Evolutionary conservation across 2,329 filamentous ascomycete species (phyloP), one percentile per base, ranked within the genome.

Genomic region (Rutstroemia sp.): DNA sequence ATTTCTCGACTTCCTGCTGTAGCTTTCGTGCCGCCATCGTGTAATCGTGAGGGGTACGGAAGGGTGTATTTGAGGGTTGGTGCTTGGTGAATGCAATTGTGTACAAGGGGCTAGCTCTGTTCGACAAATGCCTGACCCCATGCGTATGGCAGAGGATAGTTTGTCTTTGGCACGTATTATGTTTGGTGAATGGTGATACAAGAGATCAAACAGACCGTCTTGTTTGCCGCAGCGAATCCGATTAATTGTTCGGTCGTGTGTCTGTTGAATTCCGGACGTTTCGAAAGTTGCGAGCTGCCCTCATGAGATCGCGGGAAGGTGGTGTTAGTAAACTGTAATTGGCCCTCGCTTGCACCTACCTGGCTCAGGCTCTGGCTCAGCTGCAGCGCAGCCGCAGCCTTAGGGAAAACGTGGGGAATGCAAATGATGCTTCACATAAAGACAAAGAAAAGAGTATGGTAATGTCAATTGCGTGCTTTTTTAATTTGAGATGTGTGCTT

Each of bases 1-100:
- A 95, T 78, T 96, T 96, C 71, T 99, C 94, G 69, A 97, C 92
- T 77, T 99, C 94, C 77, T 97, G 92, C 73, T 94, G 89, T 67
- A 96, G 82, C 80, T 99, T 99, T 73, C 94, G 85, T 72, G 89
- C 89, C 67, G 94, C 90, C 94, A 99, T 99, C 68, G 73, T 80
- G 75, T 63, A 61, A 65, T 61, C 53, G 62, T 59, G 54, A 54
- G 49, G 59, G 55, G 54, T 46, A 59, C 56, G 50, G 48, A 56
- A 50, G 42, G 50, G 50, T 48, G 52, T 52, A 49, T 23, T 53
- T 50, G 56, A 53, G 50, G 42, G 54, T 57, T 62, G 57, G 57
- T 54, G 54, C 57, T 62, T 53, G 56, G 46, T 57, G 56, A 52
- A 62, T 62, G 61, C 46, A 60, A 58, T 67, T 59, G 64, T 66